These are phyloP conservation scores for Typha latifolia DNA, from an alignment of 176 grass and related monocot genomes.

Conservation along the genomic window DNA sequence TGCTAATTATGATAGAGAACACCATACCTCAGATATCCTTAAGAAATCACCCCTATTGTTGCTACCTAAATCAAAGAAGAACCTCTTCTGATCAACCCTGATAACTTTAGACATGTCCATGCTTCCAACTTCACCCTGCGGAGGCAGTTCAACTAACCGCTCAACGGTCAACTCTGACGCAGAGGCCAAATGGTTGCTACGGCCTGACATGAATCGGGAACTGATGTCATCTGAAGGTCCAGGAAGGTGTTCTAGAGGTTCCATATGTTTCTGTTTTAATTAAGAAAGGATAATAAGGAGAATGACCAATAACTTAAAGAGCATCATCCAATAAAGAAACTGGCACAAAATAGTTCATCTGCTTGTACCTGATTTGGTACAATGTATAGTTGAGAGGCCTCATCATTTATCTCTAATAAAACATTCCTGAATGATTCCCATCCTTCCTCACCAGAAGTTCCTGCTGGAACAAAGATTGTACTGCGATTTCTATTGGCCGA, in stretches of 20 bases:
- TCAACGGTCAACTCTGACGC: conserved; percentile 67
- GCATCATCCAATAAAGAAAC: neutral
- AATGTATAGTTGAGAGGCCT: conserved; percentile 51
- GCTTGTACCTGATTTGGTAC: conserved; percentile 66
- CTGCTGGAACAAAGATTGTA: conserved; percentile 90
- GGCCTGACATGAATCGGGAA: conserved; percentile 87
- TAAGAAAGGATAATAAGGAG: conserved; percentile 5
- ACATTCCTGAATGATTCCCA: conserved; percentile 96
- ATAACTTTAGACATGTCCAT: conserved; percentile 94
- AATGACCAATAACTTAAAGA: neutral
- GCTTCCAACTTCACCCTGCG: conserved; percentile 73
- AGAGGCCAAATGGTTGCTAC: conserved; percentile 50
- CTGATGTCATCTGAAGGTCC: conserved; percentile 94
- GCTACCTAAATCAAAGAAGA: conserved; percentile 97
- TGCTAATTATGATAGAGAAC: neutral
- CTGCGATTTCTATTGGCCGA: conserved; percentile 96
- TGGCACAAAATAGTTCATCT: neutral
- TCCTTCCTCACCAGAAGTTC: conserved; percentile 92
- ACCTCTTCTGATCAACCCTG: conserved; percentile 92
- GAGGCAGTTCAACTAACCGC: conserved; percentile 61
- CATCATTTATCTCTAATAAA: conserved; percentile 82
- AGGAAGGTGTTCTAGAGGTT: conserved; percentile 67
- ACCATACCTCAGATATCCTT: conserved; percentile 83
- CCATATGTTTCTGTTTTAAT: conserved; percentile 52
- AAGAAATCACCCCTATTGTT: conserved; percentile 94